A percentile compares a stretch with the other conserved stretches of the same genome.
Conservation (phyloP, 257 asterid species). For the Nicotiana obtusifolia region DNA sequence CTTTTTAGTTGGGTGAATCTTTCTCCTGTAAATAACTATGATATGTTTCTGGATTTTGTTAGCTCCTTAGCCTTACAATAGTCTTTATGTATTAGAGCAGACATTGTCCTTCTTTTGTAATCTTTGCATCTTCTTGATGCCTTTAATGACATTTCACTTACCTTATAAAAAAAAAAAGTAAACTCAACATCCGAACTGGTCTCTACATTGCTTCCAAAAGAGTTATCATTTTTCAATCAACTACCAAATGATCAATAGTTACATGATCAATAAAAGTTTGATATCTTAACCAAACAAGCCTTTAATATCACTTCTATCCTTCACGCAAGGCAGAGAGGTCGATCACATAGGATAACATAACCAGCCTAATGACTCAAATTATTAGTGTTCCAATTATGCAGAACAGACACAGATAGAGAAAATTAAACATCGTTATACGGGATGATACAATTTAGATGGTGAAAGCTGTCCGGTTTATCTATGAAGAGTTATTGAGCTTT, state of each 20-base stretch:
- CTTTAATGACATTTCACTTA: too few relatives aligned
- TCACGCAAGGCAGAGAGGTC: neutral
- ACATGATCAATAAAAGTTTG: neutral
- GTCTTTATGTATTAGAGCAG: too few relatives aligned
- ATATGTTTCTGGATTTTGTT: too few relatives aligned
- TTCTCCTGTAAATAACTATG: too few relatives aligned
- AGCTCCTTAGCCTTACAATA: too few relatives aligned
- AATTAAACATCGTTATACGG: neutral
- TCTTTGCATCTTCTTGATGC: too few relatives aligned
- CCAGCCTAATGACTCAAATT: neutral
- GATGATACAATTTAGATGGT: too few relatives aligned
- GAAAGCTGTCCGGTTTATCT: too few relatives aligned
- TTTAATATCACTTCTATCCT: slow-evolving; percentile 2
- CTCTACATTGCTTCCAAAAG: neutral
- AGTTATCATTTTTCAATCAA: slow-evolving; percentile 2
- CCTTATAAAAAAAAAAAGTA: neutral
- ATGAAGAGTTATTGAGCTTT: too few relatives aligned
- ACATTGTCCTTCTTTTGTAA: too few relatives aligned
- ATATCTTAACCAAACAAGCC: neutral
- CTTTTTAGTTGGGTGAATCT: too few relatives aligned
- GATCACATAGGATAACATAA: neutral
- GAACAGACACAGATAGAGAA: neutral
- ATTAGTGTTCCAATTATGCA: neutral
- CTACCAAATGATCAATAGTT: slow-evolving; percentile 1
- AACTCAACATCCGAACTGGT: slow-evolving; percentile 5